A percentile compares a stretch with the other conserved stretches of the same genome.
Evolutionary conservation across 352 stramenopile species (phyloP).

Genomic region (Globisporangium canariense): DNA sequence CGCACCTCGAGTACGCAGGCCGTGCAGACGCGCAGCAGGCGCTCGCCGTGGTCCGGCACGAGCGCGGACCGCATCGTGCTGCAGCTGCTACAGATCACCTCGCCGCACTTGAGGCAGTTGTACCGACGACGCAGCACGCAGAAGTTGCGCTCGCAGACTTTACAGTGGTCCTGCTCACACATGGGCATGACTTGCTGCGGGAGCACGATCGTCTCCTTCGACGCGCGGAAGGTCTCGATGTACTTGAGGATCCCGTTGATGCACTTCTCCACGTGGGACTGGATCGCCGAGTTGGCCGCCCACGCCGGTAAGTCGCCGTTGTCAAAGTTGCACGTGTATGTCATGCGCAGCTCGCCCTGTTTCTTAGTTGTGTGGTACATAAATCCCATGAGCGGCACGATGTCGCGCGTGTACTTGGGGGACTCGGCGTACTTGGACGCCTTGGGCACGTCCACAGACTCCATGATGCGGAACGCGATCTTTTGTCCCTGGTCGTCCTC

Average conservation of each 20-base stretch:
- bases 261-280: slow-evolving; percentile 86
- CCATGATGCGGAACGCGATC: slow-evolving; percentile 81
- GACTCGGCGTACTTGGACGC: slow-evolving; percentile 56
- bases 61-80: slow-evolving; percentile 57
- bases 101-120: slow-evolving; percentile 84
- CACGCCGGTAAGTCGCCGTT: slow-evolving; percentile 80
- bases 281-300: slow-evolving; percentile 80
- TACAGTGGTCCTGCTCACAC: slow-evolving; percentile 67
- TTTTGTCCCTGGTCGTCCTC: slow-evolving; percentile 83
- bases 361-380: slow-evolving; percentile 87
- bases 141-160: slow-evolving; percentile 75
- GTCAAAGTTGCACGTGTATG: slow-evolving; percentile 87
- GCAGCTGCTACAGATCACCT: slow-evolving; percentile 78
- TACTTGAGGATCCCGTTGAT: slow-evolving; percentile 86
- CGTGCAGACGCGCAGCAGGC: slow-evolving; percentile 76
- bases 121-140: slow-evolving; percentile 66
- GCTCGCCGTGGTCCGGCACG: slow-evolving; percentile 68
- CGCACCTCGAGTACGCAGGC: slow-evolving; percentile 72
- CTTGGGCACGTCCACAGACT: slow-evolving; percentile 73
- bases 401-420: slow-evolving; percentile 61
- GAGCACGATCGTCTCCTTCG: slow-evolving; percentile 69
- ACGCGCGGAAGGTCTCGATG: slow-evolving; percentile 73
- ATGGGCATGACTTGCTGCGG: slow-evolving; percentile 74
- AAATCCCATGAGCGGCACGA: slow-evolving; percentile 80
- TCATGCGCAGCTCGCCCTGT: slow-evolving; percentile 73